Conservation (phyloP, 2,329 filamentous ascomycete species). For the Claviceps quebecensis region DNA sequence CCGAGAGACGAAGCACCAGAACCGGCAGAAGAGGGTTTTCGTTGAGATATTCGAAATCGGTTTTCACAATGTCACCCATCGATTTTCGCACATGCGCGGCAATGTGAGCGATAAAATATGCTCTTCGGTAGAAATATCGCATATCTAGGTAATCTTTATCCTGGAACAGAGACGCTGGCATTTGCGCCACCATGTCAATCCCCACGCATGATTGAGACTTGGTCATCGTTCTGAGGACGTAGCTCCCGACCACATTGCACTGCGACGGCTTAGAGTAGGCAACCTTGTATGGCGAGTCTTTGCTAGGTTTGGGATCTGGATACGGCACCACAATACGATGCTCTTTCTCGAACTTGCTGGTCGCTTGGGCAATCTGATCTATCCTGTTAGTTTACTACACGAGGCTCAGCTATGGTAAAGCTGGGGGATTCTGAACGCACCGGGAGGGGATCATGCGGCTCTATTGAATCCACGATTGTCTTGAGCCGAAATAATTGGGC, state of each 20-base stretch:
- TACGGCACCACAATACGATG: slow-evolving; percentile 66
- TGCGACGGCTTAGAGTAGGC: slow-evolving; percentile 60
- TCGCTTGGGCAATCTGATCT: slow-evolving; percentile 51
- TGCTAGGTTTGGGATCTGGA: slow-evolving; percentile 62
- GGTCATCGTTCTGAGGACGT: slow-evolving; percentile 60
- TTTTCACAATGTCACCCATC: slow-evolving; percentile 36
- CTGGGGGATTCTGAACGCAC: slow-evolving; percentile 22
- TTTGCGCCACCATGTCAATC: slow-evolving; percentile 76
- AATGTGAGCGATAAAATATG: slow-evolving; percentile 79
- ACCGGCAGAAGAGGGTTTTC: slow-evolving; percentile 68
- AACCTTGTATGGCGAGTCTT: slow-evolving; percentile 70
- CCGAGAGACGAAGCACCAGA: slow-evolving; percentile 28
- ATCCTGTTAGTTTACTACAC: neutral
- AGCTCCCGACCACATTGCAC: slow-evolving; percentile 82
- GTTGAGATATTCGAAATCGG: slow-evolving; percentile 52
- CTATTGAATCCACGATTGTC: slow-evolving; percentile 35
- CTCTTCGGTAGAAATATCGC: slow-evolving; percentile 87
- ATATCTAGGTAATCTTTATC: slow-evolving; percentile 90
- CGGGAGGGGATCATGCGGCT: slow-evolving; percentile 33
- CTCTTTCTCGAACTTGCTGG: slow-evolving; percentile 50
- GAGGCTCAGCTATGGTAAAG: neutral
- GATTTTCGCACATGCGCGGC: slow-evolving; percentile 53
- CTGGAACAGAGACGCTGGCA: slow-evolving; percentile 70
- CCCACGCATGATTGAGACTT: slow-evolving; percentile 44
- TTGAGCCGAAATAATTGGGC: slow-evolving; percentile 37